Evolutionary conservation across 202 grass and related monocot species (phyloP).

Genomic region (Hordeum pubiflorum): DNA sequence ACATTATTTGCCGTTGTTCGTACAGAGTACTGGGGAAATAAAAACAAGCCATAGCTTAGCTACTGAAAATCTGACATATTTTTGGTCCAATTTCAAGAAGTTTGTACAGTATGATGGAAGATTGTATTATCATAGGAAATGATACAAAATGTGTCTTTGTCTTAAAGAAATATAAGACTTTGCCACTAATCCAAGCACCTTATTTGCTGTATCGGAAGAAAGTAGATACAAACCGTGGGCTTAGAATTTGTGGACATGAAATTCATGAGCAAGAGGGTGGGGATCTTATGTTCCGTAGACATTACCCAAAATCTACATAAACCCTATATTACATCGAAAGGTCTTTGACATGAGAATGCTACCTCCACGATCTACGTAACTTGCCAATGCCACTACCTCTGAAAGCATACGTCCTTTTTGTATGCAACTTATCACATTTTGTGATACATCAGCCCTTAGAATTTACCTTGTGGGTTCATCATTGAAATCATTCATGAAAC

Average conservation of each 20-base stretch:
- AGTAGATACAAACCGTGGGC: background rate
- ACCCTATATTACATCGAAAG: background rate
- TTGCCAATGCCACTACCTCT: background rate
- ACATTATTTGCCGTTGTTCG: background rate
- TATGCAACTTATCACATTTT: background rate
- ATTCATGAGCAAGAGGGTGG: background rate
- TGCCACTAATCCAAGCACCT: background rate
- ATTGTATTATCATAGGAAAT: background rate
- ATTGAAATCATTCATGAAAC: background rate
- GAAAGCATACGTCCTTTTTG: background rate
- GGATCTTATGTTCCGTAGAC: background rate
- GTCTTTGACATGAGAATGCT: background rate
- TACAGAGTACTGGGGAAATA: background rate
- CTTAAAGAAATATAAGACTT: background rate
- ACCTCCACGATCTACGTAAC: background rate
- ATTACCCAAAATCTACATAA: background rate
- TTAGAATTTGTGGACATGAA: background rate
- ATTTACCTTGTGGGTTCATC: background rate
- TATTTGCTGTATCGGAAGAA: background rate
- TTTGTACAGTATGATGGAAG: background rate
- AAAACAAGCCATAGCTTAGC: conserved; percentile 12
- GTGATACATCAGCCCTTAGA: background rate
- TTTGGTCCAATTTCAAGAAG: background rate
- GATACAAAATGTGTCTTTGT: background rate
- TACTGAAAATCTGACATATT: background rate